These are phyloP conservation scores for Tolypocladium guangdongense DNA, from an alignment of 2,329 filamentous ascomycete genomes.

Conservation along the genomic window DNA sequence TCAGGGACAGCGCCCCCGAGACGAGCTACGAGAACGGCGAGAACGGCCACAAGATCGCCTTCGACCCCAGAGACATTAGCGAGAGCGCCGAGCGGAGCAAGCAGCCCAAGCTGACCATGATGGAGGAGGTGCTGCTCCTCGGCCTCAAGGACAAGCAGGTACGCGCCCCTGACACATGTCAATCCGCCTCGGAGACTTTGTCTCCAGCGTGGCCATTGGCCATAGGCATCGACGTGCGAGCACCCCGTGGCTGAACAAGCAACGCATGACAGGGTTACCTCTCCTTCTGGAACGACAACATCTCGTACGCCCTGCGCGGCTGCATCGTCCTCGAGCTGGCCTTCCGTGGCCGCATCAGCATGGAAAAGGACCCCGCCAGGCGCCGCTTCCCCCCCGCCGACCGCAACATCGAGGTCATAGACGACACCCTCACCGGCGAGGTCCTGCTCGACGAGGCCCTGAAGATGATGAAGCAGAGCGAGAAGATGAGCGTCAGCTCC, in stretches of 20 bases:
- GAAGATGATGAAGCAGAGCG: constrained; percentile 99
- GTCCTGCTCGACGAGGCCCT: constrained; percentile 93
- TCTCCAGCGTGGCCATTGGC: not conserved
- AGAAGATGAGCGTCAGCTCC: constrained; percentile 98
- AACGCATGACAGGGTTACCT: constrained; percentile 69
- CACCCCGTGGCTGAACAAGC: constrained; percentile 3
- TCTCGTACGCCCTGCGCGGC: constrained; percentile 91
- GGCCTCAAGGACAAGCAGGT: constrained; percentile 99
- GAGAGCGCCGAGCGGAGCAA: constrained; percentile 94
- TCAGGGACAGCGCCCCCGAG: constrained; percentile 46
- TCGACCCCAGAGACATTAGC: constrained; percentile 92
- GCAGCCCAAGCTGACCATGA: constrained; percentile 94
- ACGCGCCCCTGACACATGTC: constrained; percentile 15
- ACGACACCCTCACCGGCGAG: constrained; percentile 92
- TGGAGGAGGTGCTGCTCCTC: constrained; percentile 95
- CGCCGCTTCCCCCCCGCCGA: constrained; percentile 89
- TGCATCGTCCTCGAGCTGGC: constrained; percentile 98
- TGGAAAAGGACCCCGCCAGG: constrained; percentile 92
- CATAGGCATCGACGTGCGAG: constrained; percentile 1
- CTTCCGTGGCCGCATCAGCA: constrained; percentile 90
- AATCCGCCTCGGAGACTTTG: not conserved
- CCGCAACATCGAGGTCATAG: constrained; percentile 90
- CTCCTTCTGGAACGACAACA: constrained; percentile 99
- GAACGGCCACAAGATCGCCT: constrained; percentile 98
- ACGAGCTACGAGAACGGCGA: constrained; percentile 87